phyloP scores from a whole-genome alignment of 495 filamentous ascomycete species.

The Hyphodiscus hymeniophilus region DNA sequence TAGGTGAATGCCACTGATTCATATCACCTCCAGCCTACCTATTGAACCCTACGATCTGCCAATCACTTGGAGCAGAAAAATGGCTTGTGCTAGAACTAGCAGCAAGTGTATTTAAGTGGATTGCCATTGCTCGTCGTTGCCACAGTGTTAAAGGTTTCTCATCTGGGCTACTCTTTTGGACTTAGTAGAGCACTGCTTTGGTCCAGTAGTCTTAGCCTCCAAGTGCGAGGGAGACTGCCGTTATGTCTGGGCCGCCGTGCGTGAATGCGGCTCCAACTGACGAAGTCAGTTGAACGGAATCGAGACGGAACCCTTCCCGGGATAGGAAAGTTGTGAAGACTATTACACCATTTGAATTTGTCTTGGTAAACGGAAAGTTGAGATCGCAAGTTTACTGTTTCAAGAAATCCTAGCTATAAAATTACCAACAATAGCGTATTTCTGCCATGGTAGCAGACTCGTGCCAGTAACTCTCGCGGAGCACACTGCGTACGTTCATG shows the following conservation, averaged over 20 bases:
- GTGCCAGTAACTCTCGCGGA: no score
- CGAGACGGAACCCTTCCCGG: conserved; percentile 40
- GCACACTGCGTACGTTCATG: no score
- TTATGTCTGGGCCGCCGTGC: conserved; percentile 50
- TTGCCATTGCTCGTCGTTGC: conserved; percentile 45
- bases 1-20: conserved; percentile 52
- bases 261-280: conserved; percentile 35
- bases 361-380: no score
- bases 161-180: conserved; percentile 36
- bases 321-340: conserved; percentile 35
- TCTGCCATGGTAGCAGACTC: no score
- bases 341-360: no score
- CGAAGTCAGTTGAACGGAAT: conserved; percentile 40
- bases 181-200: conserved; percentile 43
- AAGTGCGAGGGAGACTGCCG: conserved; percentile 34
- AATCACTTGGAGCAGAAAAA: conserved; percentile 42
- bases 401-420: no score
- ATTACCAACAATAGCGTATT: no score
- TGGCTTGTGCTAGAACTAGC: conserved; percentile 40
- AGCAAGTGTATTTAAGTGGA: conserved; percentile 35
- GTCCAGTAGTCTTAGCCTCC: conserved; percentile 39
- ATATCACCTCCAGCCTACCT: conserved; percentile 51
- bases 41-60: conserved; percentile 48
- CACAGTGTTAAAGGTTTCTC: conserved; percentile 48
- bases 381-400: no score